These are phyloP conservation scores for Russula griseocarnosa DNA, from an alignment of 768 basidiomycete genomes.

Conservation along the genomic window DNA sequence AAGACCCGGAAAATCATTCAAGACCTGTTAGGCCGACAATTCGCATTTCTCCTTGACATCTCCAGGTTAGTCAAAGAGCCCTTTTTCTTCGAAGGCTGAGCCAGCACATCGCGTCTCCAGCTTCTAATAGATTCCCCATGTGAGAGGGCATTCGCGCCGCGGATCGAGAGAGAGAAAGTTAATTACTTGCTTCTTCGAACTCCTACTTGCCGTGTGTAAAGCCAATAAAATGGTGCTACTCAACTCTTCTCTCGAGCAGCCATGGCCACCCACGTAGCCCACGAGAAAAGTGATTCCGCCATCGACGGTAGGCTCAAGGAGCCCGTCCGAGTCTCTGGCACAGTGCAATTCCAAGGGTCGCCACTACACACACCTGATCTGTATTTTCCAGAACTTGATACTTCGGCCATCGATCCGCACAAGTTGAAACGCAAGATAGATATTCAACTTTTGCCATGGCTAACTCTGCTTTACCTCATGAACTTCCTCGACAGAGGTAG, in stretches of 20 bases:
- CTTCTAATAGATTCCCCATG: no score
- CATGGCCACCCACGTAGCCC: not conserved
- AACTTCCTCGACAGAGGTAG: constrained; percentile 2
- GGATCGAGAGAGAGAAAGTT: no score
- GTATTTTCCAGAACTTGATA: not conserved
- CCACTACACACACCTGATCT: not conserved
- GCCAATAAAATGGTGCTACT: not conserved
- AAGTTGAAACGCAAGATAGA: constrained; percentile 6
- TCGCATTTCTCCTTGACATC: no score
- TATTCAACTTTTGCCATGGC: constrained; percentile 2
- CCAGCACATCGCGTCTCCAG: no score
- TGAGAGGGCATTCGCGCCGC: no score
- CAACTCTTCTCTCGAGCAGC: not conserved
- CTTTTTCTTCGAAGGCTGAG: no score
- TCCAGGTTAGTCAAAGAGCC: no score
- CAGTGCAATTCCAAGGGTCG: not conserved
- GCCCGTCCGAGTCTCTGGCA: not conserved
- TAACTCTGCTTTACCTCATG: constrained; percentile 6
- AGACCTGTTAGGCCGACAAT: no score
- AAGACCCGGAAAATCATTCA: no score
- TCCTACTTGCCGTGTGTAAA: not conserved
- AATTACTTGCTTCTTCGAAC: no score
- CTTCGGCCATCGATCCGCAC: not conserved
- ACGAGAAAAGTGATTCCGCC: not conserved
- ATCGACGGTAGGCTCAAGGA: not conserved